Evolutionary conservation across 1,139 yeast species (phyloP).

Genomic region (Pichia sp.): DNA sequence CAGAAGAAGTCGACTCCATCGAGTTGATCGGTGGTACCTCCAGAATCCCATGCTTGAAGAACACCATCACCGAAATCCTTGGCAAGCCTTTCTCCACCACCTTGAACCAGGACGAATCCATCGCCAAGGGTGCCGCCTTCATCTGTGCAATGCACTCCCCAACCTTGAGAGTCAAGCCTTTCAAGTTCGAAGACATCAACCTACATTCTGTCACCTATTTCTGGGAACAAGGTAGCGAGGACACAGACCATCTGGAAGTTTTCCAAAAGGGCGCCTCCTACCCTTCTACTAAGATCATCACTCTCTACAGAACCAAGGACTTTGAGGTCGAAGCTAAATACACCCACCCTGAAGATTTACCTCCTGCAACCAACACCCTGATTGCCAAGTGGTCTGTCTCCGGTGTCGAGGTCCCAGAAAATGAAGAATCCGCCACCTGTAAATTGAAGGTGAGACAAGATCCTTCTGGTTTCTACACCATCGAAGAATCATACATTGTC

Average conservation of each 20-base stretch:
- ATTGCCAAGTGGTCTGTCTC: slow-evolving; percentile 83
- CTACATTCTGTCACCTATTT: slow-evolving; percentile 87
- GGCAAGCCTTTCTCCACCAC: slow-evolving; percentile 89
- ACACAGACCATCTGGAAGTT: slow-evolving; percentile 88
- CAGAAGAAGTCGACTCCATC: slow-evolving; percentile 77
- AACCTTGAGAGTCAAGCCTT: slow-evolving; percentile 96
- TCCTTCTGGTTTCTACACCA: slow-evolving; percentile 91
- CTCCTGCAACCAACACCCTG: slow-evolving; percentile 59
- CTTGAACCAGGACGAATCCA: slow-evolving; percentile 98
- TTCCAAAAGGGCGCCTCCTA: slow-evolving; percentile 90
- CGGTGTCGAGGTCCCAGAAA: slow-evolving; percentile 78
- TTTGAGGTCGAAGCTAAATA: slow-evolving; percentile 83
- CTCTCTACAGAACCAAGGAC: slow-evolving; percentile 87
- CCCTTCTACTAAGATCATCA: slow-evolving; percentile 95
- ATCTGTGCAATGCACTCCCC: slow-evolving; percentile 99
- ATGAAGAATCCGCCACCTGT: slow-evolving; percentile 76
- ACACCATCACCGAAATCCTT: slow-evolving; percentile 71
- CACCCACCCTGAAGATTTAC: slow-evolving; percentile 70
- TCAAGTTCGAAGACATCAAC: slow-evolving; percentile 95
- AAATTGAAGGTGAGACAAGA: slow-evolving; percentile 95
- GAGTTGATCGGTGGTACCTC: slow-evolving; percentile 98
- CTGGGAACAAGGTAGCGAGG: slow-evolving; percentile 94
- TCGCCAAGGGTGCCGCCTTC: slow-evolving; percentile 98
- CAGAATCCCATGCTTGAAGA: slow-evolving; percentile 92
- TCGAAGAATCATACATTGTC: slow-evolving; percentile 92